Evolutionary conservation across 345 rosid species (phyloP), one percentile per base, ranked within the genome.

Genomic region (Heritiera littoralis): DNA sequence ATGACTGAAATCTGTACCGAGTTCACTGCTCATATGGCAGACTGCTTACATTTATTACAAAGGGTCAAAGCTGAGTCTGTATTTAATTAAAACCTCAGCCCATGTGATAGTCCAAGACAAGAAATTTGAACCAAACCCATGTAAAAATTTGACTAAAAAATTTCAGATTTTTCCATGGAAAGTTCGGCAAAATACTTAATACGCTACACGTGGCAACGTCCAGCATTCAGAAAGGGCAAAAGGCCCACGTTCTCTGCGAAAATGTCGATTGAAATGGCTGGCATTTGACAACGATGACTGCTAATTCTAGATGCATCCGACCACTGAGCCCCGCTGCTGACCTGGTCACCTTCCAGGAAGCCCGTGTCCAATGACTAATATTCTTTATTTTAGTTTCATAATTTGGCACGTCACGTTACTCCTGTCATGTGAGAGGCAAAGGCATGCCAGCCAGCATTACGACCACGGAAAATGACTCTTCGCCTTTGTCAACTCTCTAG

Each of bases 1-100:
- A 77, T 81, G 14, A 84, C 82, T 1, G 88, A 86, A 7, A 66
- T 81, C 17, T 89, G 89, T 52, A 67, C 81, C 23, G 85, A 23
- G 28, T 23, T 23, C 28, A 23, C 28, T 23, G 28, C 28, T 23
- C 28, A 23, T 23, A 23, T 23, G 28, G 28, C 28, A 23, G 28
- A 23, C 28, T 23, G n/a, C 92, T 0, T 81, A 76, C 79, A 75
- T 89, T 63, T 87, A 87, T 41, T 84, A 83, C 51, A 23, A 41
- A 41, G 6, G 43, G 43, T 41, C 43, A 41, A 76, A 79, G 49
- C 69, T 38, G 20, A n/a, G 1, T n/a, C n/a, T 6, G 45, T 23
- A 23, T 23, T 23, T 23, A 23, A 23, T 23, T 23, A 23, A 23
- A 23, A 23, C 28, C 28, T 23, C 28, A 23, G 28, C 28, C 28